Evolutionary conservation across 352 stramenopile species (phyloP).

Genomic region (Phytophthora pinifolia): DNA sequence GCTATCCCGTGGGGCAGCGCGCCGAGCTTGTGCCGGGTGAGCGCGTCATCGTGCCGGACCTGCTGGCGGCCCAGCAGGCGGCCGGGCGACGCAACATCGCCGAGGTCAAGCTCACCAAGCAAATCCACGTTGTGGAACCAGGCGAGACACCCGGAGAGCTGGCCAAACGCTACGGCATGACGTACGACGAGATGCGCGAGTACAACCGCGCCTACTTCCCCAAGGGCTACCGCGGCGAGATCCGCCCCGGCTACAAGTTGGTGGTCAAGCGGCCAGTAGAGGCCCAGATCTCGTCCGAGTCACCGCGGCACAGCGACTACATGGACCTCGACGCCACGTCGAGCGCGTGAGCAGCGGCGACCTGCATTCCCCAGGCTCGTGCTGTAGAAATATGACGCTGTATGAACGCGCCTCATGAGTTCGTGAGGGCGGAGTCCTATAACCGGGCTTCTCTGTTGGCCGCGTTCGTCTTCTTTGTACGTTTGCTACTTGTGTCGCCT

Average conservation of each 20-base stretch:
- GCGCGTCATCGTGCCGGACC: conserved; percentile 75
- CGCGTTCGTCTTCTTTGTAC: conserved; percentile 21
- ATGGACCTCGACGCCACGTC: conserved; percentile 27
- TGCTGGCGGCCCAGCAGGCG: conserved; percentile 51
- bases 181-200: conserved; percentile 83
- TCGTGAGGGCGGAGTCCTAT: conserved; percentile 1
- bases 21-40: conserved; percentile 61
- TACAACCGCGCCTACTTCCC: conserved; percentile 87
- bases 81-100: conserved; percentile 67
- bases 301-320: conserved; percentile 31
- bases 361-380: conserved; percentile 18
- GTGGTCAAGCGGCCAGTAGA: conserved; percentile 65
- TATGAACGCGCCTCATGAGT: conserved; percentile 19
- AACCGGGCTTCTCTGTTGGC: conserved; percentile 6
- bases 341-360: conserved; percentile 22
- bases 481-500: conserved; percentile 10
- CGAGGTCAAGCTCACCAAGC: conserved; percentile 84
- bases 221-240: conserved; percentile 83
- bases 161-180: conserved; percentile 69
- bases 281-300: conserved; percentile 7
- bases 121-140: conserved; percentile 79
- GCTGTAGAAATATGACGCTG: conserved; percentile 13
- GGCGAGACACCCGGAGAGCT: conserved; percentile 76
- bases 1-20: conserved; percentile 66
- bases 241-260: conserved; percentile 75